Base-by-base conservation (phyloP, 108 stramenopile species). In the Mediolabrus comicus region DNA sequence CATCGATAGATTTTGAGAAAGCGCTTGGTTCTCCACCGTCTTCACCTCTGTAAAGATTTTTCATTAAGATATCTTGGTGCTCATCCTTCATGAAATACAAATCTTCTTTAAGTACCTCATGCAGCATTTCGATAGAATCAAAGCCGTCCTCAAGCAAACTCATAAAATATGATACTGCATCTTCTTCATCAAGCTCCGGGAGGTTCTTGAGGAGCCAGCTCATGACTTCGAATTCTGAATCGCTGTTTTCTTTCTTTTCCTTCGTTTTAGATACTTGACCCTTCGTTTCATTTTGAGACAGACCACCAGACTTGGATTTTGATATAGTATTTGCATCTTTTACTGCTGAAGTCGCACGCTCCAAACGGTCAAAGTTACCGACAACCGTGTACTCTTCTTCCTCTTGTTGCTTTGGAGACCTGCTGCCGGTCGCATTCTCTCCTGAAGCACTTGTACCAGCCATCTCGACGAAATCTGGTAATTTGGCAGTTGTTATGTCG, bases 181-280 rank as follows among this genome's bases (percentile, higher is more conserved):
- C 56, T 33, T 57, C 59, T 39, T 69, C 29, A 16, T 59, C 54
- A 12, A 77, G 41, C 7, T 62, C 56, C n/a, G 75, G 75, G 17
- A 77, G 31, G 41, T 69, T 51, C 25, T 56, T 46, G 9, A 69
- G 35, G 12, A 77, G 30, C 75, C 75, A 77, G 26, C 53, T 32
- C 56, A 57, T 57, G 16, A 57, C 56, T 33, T 57, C 56, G 56
- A 57, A 57, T 30, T 30, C 46, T 2, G 46, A 24, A 49, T 49
- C 46, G 22, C 19, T 24, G 10, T n/a, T 14, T 41, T 57, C 56
- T 32, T 29, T 19, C 41, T 43, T 17, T 43, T 49, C 46, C 46
- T 25, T 13, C 56, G 7, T 57, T 57, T 13, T 22, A 22, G 22
- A 2, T 49, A n/a, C 46, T 49, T 49, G 8, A 49, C 9, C 22